These are phyloP conservation scores for Epichloe scottii DNA, from an alignment of 2,329 filamentous ascomycete species.

Conservation along the genomic window DNA sequence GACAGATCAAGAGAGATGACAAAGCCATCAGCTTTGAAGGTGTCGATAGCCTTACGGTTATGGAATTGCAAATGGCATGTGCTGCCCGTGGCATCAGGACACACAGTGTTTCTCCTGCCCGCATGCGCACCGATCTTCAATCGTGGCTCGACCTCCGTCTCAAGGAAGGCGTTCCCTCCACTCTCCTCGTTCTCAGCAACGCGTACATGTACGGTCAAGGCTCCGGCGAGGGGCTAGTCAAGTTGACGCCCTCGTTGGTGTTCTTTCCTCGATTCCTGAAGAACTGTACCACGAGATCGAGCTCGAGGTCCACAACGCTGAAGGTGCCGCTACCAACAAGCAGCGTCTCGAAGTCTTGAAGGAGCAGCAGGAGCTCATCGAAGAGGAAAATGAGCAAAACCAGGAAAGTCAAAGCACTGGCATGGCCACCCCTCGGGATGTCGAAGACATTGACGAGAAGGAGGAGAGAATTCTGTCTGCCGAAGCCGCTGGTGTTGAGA, in stretches of 20 bases:
- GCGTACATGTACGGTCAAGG: slow-evolving; percentile 93
- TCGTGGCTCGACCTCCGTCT: slow-evolving; percentile 91
- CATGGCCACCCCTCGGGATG: slow-evolving; percentile 66
- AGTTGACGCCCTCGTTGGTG: slow-evolving; percentile 84
- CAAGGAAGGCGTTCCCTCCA: slow-evolving; percentile 90
- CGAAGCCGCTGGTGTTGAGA: slow-evolving; percentile 32
- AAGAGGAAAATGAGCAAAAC: slow-evolving; percentile 91
- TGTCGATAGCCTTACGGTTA: slow-evolving; percentile 82
- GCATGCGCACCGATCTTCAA: slow-evolving; percentile 78
- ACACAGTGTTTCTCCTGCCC: slow-evolving; percentile 77
- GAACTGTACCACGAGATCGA: slow-evolving; percentile 99
- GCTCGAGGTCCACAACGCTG: slow-evolving; percentile 91
- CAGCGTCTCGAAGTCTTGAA: slow-evolving; percentile 95
- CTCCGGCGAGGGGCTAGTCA: slow-evolving; percentile 81
- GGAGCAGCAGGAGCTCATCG: slow-evolving; percentile 96
- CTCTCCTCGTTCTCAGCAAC: slow-evolving; percentile 87
- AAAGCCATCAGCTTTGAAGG: slow-evolving; percentile 88
- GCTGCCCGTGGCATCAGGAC: slow-evolving; percentile 86
- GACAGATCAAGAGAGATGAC: slow-evolving; percentile 98
- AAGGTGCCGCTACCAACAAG: slow-evolving; percentile 96
- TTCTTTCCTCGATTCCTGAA: slow-evolving; percentile 89
- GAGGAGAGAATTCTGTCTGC: slow-evolving; percentile 54
- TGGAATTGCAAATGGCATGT: slow-evolving; percentile 84
- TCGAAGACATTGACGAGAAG: slow-evolving; percentile 89
- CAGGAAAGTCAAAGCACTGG: slow-evolving; percentile 66